Evolutionary conservation across 352 stramenopile genomes (phyloP).

Genomic region (Phytopythium montanum): DNA sequence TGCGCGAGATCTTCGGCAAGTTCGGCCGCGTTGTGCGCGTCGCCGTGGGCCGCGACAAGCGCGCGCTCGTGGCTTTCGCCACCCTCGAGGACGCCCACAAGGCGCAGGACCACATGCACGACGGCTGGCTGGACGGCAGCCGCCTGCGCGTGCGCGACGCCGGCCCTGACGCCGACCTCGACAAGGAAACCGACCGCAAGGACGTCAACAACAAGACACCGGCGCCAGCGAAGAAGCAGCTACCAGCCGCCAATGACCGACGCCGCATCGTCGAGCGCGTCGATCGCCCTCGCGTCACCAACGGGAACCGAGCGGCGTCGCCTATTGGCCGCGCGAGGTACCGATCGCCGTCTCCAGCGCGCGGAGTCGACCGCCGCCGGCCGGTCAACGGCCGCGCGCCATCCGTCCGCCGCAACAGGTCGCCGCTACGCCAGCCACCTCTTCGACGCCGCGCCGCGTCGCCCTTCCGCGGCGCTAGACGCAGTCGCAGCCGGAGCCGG

Average conservation of each 20-base stretch:
- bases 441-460: conserved; percentile 28
- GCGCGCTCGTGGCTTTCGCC: conserved; percentile 55
- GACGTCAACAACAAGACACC: not conserved
- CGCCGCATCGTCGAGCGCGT: conserved; percentile 5
- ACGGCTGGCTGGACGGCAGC: conserved; percentile 81
- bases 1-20: conserved; percentile 86
- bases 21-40: conserved; percentile 67
- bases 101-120: conserved; percentile 74
- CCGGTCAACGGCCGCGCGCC: not conserved
- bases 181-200: not conserved
- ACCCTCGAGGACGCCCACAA: conserved; percentile 44
- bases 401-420: not conserved
- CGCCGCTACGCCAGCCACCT: conserved; percentile 12
- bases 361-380: not conserved
- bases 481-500: conserved; percentile 29
- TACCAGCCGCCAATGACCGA: conserved; percentile 1
- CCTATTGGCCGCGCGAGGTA: not conserved
- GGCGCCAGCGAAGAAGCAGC: not conserved
- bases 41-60: conserved; percentile 35
- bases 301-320: not conserved
- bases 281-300: not conserved
- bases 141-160: conserved; percentile 57
- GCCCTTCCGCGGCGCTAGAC: conserved; percentile 45
- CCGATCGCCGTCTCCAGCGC: conserved; percentile 5
- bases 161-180: conserved; percentile 4